Evolutionary conservation across 331 rosid species (phyloP).

Genomic region (Malus hybrid): DNA sequence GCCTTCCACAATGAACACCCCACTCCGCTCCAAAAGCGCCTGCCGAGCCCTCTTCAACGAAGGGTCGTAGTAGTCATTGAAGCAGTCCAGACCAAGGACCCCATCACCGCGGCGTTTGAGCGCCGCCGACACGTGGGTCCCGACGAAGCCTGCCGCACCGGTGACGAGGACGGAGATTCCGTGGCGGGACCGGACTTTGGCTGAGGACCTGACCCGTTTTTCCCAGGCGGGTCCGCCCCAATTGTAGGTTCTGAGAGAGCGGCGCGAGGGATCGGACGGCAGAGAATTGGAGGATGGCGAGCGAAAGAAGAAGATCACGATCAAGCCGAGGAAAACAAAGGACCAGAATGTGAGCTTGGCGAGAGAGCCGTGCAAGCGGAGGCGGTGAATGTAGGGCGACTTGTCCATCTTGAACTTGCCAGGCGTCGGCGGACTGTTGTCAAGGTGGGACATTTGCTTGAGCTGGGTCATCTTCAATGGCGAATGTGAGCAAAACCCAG

Average conservation of each 20-base stretch:
- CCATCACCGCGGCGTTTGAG: slow-evolving; percentile 75
- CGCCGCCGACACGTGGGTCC: slow-evolving; percentile 72
- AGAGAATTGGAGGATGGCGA: slow-evolving; percentile 39
- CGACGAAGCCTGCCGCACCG: slow-evolving; percentile 81
- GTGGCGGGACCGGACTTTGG: slow-evolving; percentile 45
- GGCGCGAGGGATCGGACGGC: slow-evolving; percentile 51
- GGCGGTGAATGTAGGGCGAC: slow-evolving; percentile 48
- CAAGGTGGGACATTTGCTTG: slow-evolving; percentile 20
- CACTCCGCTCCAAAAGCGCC: slow-evolving; percentile 51
- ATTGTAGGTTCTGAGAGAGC: slow-evolving; percentile 47
- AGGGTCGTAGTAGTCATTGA: slow-evolving; percentile 73
- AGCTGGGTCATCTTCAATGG: slow-evolving; percentile 24
- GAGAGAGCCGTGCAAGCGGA: slow-evolving; percentile 55
- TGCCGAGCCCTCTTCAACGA: slow-evolving; percentile 66
- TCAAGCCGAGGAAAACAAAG: slow-evolving; percentile 49
- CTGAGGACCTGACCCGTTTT: slow-evolving; percentile 53
- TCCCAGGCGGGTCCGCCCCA: slow-evolving; percentile 91
- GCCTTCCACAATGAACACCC: slow-evolving; percentile 72
- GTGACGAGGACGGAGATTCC: slow-evolving; percentile 62
- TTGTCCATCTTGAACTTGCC: slow-evolving; percentile 83
- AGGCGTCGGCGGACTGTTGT: slow-evolving; percentile 64
- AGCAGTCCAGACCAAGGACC: slow-evolving; percentile 56
- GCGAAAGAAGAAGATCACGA: slow-evolving; percentile 62
- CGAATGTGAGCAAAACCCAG: slow-evolving; percentile 27
- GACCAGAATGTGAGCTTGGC: slow-evolving; percentile 71